Evolutionary conservation across 495 filamentous ascomycete species (phyloP).

Genomic region (Podospora didyma): DNA sequence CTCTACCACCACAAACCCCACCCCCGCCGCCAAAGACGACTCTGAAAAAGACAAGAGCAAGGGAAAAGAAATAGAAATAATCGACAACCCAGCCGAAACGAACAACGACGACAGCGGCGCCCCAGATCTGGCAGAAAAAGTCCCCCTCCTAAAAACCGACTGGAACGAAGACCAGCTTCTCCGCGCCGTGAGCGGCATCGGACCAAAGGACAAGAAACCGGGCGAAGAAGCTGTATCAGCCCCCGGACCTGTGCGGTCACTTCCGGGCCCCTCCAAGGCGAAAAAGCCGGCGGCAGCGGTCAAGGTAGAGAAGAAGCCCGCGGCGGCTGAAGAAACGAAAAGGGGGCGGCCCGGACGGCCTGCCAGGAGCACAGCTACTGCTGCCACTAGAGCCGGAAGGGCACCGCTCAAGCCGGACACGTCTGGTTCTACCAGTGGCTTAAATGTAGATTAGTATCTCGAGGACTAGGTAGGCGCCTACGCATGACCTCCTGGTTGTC

Average conservation of each 20-base stretch:
- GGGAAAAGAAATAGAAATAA: slow-evolving; percentile 29
- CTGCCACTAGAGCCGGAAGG: not conserved
- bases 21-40: no score
- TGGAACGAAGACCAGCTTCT: slow-evolving; percentile 40
- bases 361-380: slow-evolving; percentile 7
- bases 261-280: not conserved
- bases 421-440: slow-evolving; percentile 7
- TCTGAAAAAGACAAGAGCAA: slow-evolving; percentile 29
- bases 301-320: slow-evolving; percentile 29
- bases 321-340: slow-evolving; percentile 13
- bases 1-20: not conserved
- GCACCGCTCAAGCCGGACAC: not conserved
- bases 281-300: not conserved
- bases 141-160: slow-evolving; percentile 26
- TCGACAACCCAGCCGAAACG: not conserved
- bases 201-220: slow-evolving; percentile 22
- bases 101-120: slow-evolving; percentile 15
- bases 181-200: slow-evolving; percentile 33
- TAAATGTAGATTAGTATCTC: slow-evolving; percentile 9
- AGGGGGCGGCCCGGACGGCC: slow-evolving; percentile 6
- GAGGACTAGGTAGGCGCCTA: no score
- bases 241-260: not conserved
- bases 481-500: no score
- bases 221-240: slow-evolving; percentile 18
- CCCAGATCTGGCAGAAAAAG: slow-evolving; percentile 23